Evolutionary conservation across 768 basidiomycete genomes (phyloP).

Genomic region (Gelatoporia subvermispora): DNA sequence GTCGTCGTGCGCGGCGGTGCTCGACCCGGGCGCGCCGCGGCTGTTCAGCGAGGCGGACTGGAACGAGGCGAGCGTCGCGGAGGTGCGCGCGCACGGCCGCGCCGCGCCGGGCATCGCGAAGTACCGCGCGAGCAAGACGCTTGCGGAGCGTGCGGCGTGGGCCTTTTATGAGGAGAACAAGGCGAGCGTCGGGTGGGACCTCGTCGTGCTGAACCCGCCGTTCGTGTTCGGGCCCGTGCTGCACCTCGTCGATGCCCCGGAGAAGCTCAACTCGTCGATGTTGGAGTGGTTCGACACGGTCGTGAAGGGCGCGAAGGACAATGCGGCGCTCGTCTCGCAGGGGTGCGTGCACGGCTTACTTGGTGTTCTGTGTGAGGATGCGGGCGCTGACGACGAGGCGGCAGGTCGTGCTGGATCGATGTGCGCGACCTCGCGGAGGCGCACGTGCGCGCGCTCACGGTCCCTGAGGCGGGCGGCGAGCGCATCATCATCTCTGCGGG

Average conservation of each 20-base stretch:
- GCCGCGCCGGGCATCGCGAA: conserved; percentile 35
- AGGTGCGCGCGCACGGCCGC: conserved; percentile 45
- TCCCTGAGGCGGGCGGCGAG: conserved; percentile 48
- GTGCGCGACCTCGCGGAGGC: conserved; percentile 53
- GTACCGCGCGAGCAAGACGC: conserved; percentile 57
- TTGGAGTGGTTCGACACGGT: conserved; percentile 19
- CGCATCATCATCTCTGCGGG: conserved; percentile 48
- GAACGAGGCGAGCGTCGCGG: conserved; percentile 47
- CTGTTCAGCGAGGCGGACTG: conserved; percentile 52
- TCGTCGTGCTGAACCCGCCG: conserved; percentile 48
- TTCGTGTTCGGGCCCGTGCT: conserved; percentile 24
- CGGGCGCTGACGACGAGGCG: not conserved
- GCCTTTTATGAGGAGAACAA: conserved; percentile 40
- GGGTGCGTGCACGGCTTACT: conserved; percentile 4
- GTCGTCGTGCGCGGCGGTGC: conserved; percentile 49
- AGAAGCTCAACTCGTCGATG: conserved; percentile 32
- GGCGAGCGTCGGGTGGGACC: conserved; percentile 22
- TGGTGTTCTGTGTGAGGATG: not conserved
- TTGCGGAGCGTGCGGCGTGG: conserved; percentile 59
- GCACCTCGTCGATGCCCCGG: conserved; percentile 31
- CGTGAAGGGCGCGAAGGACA: conserved; percentile 14
- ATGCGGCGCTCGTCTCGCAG: conserved; percentile 10
- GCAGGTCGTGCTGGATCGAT: conserved; percentile 27
- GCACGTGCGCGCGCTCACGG: conserved; percentile 48
- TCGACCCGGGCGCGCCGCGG: conserved; percentile 13